These are phyloP conservation scores for Vickermania ingenoplastis DNA, from an alignment of 208 protist genomes.

Conservation along the genomic window DNA sequence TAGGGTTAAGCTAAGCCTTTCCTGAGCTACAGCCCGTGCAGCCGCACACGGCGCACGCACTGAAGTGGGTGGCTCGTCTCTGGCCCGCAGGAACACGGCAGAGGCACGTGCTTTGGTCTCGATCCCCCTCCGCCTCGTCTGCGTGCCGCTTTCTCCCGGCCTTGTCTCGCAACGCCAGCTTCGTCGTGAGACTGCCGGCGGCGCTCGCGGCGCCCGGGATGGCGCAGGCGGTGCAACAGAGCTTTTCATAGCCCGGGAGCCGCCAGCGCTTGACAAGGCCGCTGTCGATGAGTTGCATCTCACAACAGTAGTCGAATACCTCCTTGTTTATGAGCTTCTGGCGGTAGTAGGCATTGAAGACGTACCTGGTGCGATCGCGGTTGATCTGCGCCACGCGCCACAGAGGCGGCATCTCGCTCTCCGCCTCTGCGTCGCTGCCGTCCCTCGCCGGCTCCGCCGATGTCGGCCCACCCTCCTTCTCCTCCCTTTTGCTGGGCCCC, in stretches of 20 bases:
- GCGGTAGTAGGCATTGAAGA: slow-evolving; percentile 51
- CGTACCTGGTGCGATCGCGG: slow-evolving; percentile 67
- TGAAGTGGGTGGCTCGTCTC: slow-evolving; percentile 40
- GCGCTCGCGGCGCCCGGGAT: slow-evolving; percentile 57
- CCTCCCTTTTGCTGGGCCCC: background rate
- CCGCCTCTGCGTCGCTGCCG: slow-evolving; percentile 3
- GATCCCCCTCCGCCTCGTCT: background rate
- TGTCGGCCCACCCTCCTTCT: background rate
- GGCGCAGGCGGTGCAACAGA: slow-evolving; percentile 76
- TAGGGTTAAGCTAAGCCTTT: too few relatives aligned
- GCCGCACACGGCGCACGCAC: slow-evolving; percentile 68
- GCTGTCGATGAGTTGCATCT: slow-evolving; percentile 79
- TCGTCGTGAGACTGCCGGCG: slow-evolving; percentile 31
- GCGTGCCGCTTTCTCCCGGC: slow-evolving; percentile 20
- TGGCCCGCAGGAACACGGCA: slow-evolving; percentile 65
- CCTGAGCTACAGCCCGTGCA: slow-evolving; percentile 68
- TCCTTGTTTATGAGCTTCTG: slow-evolving; percentile 39
- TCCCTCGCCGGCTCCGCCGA: background rate
- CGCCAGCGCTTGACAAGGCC: slow-evolving; percentile 65
- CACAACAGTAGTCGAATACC: slow-evolving; percentile 77
- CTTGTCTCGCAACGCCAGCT: slow-evolving; percentile 47
- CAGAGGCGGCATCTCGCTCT: slow-evolving; percentile 35
- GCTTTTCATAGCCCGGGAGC: slow-evolving; percentile 71
- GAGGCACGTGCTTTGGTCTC: slow-evolving; percentile 39
- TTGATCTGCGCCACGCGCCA: slow-evolving; percentile 80